These are phyloP conservation scores for Podaxis sp. DNA, from an alignment of 768 basidiomycete species.

Conservation along the genomic window DNA sequence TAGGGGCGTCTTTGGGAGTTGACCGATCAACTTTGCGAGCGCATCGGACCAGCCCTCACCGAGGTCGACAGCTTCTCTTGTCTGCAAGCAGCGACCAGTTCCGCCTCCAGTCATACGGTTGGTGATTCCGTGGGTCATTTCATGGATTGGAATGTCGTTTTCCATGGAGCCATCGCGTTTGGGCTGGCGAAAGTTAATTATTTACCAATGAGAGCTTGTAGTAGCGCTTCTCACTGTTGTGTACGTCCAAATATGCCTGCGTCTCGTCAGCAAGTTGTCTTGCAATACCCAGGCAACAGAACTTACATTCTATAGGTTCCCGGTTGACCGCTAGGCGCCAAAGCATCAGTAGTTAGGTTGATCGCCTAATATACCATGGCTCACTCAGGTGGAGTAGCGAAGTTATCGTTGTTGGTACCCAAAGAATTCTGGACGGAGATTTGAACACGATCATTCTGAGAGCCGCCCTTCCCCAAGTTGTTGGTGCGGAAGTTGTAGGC, in stretches of 20 bases:
- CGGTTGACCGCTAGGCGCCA: slow-evolving; percentile 32
- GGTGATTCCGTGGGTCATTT: slow-evolving; percentile 48
- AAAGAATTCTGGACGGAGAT: slow-evolving; percentile 52
- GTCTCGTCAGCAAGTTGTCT: not conserved
- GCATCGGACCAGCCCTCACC: slow-evolving; percentile 44
- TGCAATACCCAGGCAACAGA: not conserved
- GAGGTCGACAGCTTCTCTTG: slow-evolving; percentile 63
- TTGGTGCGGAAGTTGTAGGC: slow-evolving; percentile 49
- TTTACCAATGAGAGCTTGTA: not conserved
- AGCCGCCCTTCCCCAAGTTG: slow-evolving; percentile 56
- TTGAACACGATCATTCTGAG: slow-evolving; percentile 50
- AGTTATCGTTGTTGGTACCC: slow-evolving; percentile 45
- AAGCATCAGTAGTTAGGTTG: not conserved
- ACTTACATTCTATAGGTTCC: slow-evolving; percentile 31
- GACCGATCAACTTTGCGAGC: not conserved
- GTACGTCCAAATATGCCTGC: slow-evolving; percentile 22
- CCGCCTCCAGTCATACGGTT: slow-evolving; percentile 54
- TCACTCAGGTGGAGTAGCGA: slow-evolving; percentile 41
- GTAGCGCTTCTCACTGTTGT: slow-evolving; percentile 18
- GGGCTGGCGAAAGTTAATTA: slow-evolving; percentile 15
- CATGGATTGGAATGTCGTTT: slow-evolving; percentile 51
- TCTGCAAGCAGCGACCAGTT: slow-evolving; percentile 60
- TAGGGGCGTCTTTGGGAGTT: not conserved
- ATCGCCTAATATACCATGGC: not conserved
- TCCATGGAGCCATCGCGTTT: slow-evolving; percentile 44